Evolutionary conservation across 1,284 basidiomycete species (phyloP), one percentile per base, ranked within the genome.

Genomic region (Sanghuangporus weigelae): DNA sequence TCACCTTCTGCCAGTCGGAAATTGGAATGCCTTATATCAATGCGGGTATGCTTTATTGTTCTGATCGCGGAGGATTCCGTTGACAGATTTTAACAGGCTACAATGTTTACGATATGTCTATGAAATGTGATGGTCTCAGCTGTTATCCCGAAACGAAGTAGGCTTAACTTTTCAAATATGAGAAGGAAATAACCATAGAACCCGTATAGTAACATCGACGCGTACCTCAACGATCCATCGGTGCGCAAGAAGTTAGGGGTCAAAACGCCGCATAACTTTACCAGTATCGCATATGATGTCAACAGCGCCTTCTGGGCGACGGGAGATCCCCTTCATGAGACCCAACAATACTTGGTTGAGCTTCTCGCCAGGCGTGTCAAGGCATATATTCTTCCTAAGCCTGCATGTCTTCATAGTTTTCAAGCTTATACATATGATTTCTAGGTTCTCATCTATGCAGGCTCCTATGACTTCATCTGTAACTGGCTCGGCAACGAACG

Each of bases 351-450:
- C 70, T 78, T 93, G 62, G 80, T 83, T 1, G 85, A 79, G 1
- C 80, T 95, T 39, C 82, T 95, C 21, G 92, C 94, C 70, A 83
- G 90, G 31, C 86, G 84, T 0, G 77, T 95, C 31, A 77, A 82
- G 7, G 55, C 26, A 35, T 23, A 8, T 16, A 16, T 38, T 16
- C 21, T 16, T 48, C 4, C 44, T 6, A 16, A 16, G 16, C 3
- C 16, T 19, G 16, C 51, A 35, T 54, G 26, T 38, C 26, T 16
- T 31, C 51, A 12, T 23, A 16, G 16, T 54, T 54, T 23, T 54
- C 12, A 6, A 16, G n/a, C 26, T 16, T 7, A 7, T 3, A 14
- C 12, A 5, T 16, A 2, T 46, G n/a, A 19, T n/a, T n/a, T 10
- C 26, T n/a, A 54, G 51, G 85, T 88, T 3, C 80, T 95, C 16